Evolutionary conservation across 306 rosid species (phyloP), one percentile per base, ranked within the genome.

Genomic region (Trifolium repens): DNA sequence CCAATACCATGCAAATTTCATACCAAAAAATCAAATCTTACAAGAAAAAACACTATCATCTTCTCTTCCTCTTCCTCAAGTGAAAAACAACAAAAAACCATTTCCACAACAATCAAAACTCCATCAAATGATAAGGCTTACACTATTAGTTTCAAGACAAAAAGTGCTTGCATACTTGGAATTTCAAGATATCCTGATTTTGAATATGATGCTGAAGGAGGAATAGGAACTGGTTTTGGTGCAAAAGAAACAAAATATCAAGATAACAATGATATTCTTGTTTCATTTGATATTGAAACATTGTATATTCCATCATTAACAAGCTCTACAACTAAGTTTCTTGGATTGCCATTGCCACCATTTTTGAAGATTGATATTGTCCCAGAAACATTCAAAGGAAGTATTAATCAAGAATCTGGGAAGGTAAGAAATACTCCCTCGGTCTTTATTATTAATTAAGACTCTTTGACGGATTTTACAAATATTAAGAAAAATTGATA

Each of bases 331-430:
- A 85, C 97, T 26, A 94, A 83, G 89, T 86, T 91, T 84, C 82
- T 94, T 76, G 96, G 97, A 52, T 82, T 91, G 69, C 88, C 97
- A 27, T 78, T 94, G 89, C 98, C 96, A 17, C 97, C 97, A 12
- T 87, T 94, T 84, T 77, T 94, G 81, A 91, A 78, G 91, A 91
- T 94, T 63, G 89, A 90, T 55, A 79, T 91, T 47, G 87, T 85
- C 67, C 97, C 97, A 1, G 79, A 88, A 84, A 67, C 75, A 68
- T 84, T 91, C 55, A 85, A 73, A 12, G 98, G 98, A 50, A 85
- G 22, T 66, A 86, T 91, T 82, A 46, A 85, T 61, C 78, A 40
- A 80, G 88, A 90, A 81, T 86, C 97, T 40, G 96, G 97, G 81
- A 72, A 85, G 97, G 97, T 90, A 80, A 35, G 9, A 40, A 13